Conservation (phyloP, 164 flowering plant species). For the Kalanchoe fedtschenkoi region DNA sequence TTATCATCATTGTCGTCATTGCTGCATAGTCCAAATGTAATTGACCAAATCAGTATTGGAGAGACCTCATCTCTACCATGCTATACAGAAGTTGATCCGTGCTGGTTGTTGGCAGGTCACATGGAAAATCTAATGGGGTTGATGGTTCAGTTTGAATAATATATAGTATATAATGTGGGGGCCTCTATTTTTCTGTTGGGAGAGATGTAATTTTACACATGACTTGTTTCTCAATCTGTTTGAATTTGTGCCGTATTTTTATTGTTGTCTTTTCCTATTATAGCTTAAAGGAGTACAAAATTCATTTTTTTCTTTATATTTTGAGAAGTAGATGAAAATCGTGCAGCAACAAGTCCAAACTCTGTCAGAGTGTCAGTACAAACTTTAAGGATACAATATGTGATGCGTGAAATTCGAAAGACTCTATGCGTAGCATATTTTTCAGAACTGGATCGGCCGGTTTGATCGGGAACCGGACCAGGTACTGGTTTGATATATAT, state of each 20-base stretch:
- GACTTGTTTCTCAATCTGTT: background rate
- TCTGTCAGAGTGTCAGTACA: too few relatives aligned
- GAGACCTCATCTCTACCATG: background rate
- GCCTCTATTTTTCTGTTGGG: background rate
- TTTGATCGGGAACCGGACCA: too few relatives aligned
- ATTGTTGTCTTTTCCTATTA: background rate
- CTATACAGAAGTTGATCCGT: background rate
- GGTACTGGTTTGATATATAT: too few relatives aligned
- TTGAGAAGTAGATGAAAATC: too few relatives aligned
- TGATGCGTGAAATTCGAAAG: too few relatives aligned
- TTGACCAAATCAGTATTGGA: background rate
- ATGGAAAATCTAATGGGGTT: background rate
- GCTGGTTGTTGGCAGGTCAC: background rate
- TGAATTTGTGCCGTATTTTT: background rate
- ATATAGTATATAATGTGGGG: background rate
- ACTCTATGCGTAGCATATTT: too few relatives aligned
- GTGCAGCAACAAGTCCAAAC: too few relatives aligned
- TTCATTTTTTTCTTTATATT: too few relatives aligned
- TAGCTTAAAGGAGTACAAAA: too few relatives aligned
- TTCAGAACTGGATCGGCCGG: too few relatives aligned
- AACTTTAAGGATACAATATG: too few relatives aligned
- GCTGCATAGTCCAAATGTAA: slow-evolving; percentile 29
- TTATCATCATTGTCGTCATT: slow-evolving; percentile 59
- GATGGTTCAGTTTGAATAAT: background rate
- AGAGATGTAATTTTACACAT: background rate